Conservation (phyloP, 495 filamentous ascomycete genomes). For the Neurospora tetrasperma region DNA sequence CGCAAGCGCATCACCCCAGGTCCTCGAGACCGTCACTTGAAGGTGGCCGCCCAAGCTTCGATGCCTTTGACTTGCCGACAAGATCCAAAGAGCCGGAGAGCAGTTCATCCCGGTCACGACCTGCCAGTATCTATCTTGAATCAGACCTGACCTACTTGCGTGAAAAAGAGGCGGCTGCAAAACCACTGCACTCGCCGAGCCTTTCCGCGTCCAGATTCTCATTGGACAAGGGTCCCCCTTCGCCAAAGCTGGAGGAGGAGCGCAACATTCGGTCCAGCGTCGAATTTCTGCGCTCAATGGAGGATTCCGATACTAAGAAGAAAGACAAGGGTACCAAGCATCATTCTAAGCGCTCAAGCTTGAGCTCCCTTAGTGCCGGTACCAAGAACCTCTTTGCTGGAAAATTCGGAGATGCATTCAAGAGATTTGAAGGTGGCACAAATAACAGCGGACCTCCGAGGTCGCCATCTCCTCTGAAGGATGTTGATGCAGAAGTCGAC, state of each 20-base stretch:
- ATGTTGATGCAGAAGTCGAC: slow-evolving; percentile 22
- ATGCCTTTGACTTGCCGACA: slow-evolving; percentile 44
- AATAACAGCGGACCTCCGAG: slow-evolving; percentile 37
- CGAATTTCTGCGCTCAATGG: slow-evolving; percentile 75
- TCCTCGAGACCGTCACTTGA: slow-evolving; percentile 79
- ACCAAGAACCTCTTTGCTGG: slow-evolving; percentile 81
- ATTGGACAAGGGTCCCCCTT: slow-evolving; percentile 26
- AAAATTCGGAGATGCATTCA: slow-evolving; percentile 92
- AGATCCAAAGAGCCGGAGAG: slow-evolving; percentile 16
- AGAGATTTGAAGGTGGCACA: slow-evolving; percentile 64
- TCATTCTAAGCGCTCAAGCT: slow-evolving; percentile 71
- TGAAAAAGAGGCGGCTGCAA: slow-evolving; percentile 42
- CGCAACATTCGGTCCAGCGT: slow-evolving; percentile 74
- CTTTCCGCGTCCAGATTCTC: slow-evolving; percentile 26
- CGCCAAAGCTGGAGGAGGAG: slow-evolving; percentile 43
- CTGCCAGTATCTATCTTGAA: slow-evolving; percentile 62
- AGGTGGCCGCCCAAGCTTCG: slow-evolving; percentile 53
- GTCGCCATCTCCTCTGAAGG: slow-evolving; percentile 46
- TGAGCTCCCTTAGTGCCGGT: slow-evolving; percentile 62
- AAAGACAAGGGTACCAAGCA: slow-evolving; percentile 64
- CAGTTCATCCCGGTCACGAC: slow-evolving; percentile 14
- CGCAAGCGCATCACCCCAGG: slow-evolving; percentile 37
- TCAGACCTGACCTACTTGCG: slow-evolving; percentile 68
- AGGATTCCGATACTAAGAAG: slow-evolving; percentile 57
- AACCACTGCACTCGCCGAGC: slow-evolving; percentile 25